Evolutionary conservation across 441 rosid genomes (phyloP).

Genomic region (Erysimum cheiri): DNA sequence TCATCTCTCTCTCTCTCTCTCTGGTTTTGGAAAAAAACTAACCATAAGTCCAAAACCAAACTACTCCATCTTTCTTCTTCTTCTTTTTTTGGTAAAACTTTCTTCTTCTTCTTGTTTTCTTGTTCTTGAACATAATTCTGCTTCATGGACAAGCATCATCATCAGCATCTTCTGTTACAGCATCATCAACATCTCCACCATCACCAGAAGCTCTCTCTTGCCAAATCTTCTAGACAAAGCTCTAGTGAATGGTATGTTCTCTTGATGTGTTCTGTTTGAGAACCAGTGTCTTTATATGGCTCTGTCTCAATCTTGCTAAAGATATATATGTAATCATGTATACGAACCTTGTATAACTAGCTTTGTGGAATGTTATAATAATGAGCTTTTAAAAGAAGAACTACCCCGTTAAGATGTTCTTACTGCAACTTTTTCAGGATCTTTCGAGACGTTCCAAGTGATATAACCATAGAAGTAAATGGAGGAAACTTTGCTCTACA

Average conservation of each 20-base stretch:
- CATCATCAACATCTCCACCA: conserved; percentile 50
- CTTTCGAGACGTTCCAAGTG: conserved; percentile 93
- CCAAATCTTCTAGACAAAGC: conserved; percentile 82
- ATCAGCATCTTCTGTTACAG: conserved; percentile 43
- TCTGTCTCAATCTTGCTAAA: conserved; percentile 19
- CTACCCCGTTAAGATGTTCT: neutral
- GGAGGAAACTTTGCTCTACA: conserved; percentile 84
- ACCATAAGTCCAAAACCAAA: conserved; percentile 34
- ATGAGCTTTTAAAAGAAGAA: conserved; percentile 6
- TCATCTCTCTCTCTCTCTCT: conserved; percentile 23
- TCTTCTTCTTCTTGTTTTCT: conserved; percentile 31
- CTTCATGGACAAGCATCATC: conserved; percentile 66
- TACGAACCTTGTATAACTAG: conserved; percentile 33
- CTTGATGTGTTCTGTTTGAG: neutral
- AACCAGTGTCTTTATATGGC: neutral
- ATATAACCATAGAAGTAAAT: conserved; percentile 79
- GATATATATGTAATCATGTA: conserved; percentile 27
- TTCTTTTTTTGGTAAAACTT: too few relatives aligned
- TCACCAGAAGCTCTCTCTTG: conserved; percentile 68
- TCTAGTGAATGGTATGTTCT: conserved; percentile 83
- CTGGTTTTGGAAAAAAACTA: conserved; percentile 45
- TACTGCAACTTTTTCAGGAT: conserved; percentile 59
- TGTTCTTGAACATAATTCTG: conserved; percentile 33
- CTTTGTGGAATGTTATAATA: conserved; percentile 32
- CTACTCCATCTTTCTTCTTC: conserved; percentile 48